Conservation (phyloP, 2,329 filamentous ascomycete genomes). For the Penicillium sclerotigenum region DNA sequence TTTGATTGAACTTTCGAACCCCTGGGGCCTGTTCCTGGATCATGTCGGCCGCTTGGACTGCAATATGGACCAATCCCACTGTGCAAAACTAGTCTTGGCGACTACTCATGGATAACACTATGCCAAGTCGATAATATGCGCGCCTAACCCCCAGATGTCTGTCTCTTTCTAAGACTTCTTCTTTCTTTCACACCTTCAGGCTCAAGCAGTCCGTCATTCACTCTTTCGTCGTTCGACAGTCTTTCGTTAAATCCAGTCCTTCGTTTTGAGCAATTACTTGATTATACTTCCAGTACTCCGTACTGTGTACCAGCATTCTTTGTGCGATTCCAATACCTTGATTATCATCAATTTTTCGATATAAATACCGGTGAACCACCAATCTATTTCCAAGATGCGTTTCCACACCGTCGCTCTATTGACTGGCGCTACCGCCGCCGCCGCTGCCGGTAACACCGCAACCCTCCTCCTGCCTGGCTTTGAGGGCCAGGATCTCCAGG, state of each 20-base stretch:
- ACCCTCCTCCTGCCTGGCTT: slow-evolving; percentile 25
- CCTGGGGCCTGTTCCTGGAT: slow-evolving; percentile 15
- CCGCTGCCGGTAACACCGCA: slow-evolving; percentile 20
- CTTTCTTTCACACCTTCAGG: slow-evolving; percentile 8
- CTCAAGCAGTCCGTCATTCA: slow-evolving; percentile 8
- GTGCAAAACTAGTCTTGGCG: not conserved
- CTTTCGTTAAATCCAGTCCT: slow-evolving; percentile 20
- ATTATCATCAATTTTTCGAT: not conserved
- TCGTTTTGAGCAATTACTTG: slow-evolving; percentile 20
- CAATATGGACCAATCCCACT: not conserved
- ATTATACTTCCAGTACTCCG: slow-evolving; percentile 12
- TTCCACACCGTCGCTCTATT: slow-evolving; percentile 26
- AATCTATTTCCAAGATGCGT: slow-evolving; percentile 20
- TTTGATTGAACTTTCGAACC: slow-evolving; percentile 10
- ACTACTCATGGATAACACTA: not conserved
- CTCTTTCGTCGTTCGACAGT: slow-evolving; percentile 10
- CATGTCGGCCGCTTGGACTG: not conserved
- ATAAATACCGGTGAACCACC: slow-evolving; percentile 1
- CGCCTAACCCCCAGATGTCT: slow-evolving; percentile 5
- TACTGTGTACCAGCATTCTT: slow-evolving; percentile 11
- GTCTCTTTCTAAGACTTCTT: slow-evolving; percentile 14
- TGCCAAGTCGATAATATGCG: slow-evolving; percentile 2
- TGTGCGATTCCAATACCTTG: slow-evolving; percentile 3
- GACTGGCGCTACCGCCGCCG: slow-evolving; percentile 26
- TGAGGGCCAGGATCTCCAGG: slow-evolving; percentile 19